A percentile compares a stretch with the other conserved stretches of the same genome.
Conservation (phyloP, 805 yeast genomes). For the Cyberlindnera subsufficiens region DNA sequence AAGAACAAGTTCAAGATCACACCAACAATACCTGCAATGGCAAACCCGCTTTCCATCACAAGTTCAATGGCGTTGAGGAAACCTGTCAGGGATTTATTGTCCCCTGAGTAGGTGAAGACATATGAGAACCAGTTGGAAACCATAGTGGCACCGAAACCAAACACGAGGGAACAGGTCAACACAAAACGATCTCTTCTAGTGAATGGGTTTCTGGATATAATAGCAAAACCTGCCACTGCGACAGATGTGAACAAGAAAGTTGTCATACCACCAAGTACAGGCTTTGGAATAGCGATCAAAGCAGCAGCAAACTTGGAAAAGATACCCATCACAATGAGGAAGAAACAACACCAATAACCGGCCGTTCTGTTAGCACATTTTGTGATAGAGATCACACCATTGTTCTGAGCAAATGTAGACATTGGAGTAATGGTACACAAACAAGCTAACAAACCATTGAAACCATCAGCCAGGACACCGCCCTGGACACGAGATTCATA, state of each 20-base stretch:
- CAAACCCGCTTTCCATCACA: slow-evolving; percentile 70
- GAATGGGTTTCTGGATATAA: slow-evolving; percentile 47
- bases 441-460: slow-evolving; percentile 73
- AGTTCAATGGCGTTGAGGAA: slow-evolving; percentile 61
- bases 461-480: slow-evolving; percentile 85
- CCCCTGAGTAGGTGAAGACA: slow-evolving; percentile 62
- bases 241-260: slow-evolving; percentile 70
- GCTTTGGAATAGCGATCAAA: slow-evolving; percentile 72
- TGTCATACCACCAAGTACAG: slow-evolving; percentile 90
- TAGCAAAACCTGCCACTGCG: slow-evolving; percentile 67
- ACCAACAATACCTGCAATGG: slow-evolving; percentile 62
- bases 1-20: slow-evolving; percentile 53
- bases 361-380: slow-evolving; percentile 83
- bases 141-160: slow-evolving; percentile 63
- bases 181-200: slow-evolving; percentile 72
- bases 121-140: slow-evolving; percentile 60
- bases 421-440: slow-evolving; percentile 82
- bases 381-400: slow-evolving; percentile 89
- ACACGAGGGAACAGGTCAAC: slow-evolving; percentile 53
- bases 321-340: slow-evolving; percentile 79
- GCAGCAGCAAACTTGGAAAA: slow-evolving; percentile 87
- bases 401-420: slow-evolving; percentile 91
- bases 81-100: slow-evolving; percentile 48
- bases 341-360: slow-evolving; percentile 78
- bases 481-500: slow-evolving; percentile 90